phyloP scores from a whole-genome alignment of 2,329 filamentous ascomycete species.

The Lasiodiplodia sp. region DNA sequence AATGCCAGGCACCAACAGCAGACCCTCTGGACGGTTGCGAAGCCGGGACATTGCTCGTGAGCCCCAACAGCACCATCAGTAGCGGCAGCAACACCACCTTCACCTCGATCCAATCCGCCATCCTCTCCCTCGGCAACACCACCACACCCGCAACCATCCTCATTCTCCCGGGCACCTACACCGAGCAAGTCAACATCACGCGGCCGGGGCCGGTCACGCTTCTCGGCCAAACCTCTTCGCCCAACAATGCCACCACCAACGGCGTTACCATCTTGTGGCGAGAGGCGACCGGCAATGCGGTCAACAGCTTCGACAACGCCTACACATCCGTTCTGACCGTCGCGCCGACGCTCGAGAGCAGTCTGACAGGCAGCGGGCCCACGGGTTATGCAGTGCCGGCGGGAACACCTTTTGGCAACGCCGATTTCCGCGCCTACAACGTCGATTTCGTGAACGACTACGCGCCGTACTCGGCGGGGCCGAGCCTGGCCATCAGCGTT shows the following conservation, averaged over 20 bases:
- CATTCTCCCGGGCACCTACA: conserved; percentile 66
- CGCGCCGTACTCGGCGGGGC: conserved; percentile 60
- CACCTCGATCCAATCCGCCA: conserved; percentile 56
- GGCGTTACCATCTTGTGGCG: conserved; percentile 66
- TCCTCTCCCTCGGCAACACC: conserved; percentile 56
- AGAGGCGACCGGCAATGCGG: conserved; percentile 57
- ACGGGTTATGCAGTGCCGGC: conserved; percentile 67
- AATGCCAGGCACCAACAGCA: conserved; percentile 48
- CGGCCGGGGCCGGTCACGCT: conserved; percentile 67
- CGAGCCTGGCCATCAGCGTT: conserved; percentile 66
- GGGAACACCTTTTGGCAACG: conserved; percentile 68
- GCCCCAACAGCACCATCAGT: conserved; percentile 32
- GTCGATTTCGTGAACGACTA: conserved; percentile 70
- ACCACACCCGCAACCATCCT: conserved; percentile 62
- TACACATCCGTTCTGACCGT: conserved; percentile 68
- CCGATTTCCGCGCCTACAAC: conserved; percentile 71
- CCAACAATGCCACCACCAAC: conserved; percentile 57
- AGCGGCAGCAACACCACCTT: conserved; percentile 35
- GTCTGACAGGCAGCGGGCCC: conserved; percentile 67
- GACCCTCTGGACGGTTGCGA: conserved; percentile 51
- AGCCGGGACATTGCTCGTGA: conserved; percentile 41
- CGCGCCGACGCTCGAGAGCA: conserved; percentile 68
- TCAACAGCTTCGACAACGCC: conserved; percentile 64
- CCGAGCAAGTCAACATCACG: conserved; percentile 71
- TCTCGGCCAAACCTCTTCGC: conserved; percentile 61